Conservation (phyloP, 139 green algal genomes). For the Astrephomene gubernaculifera region DNA sequence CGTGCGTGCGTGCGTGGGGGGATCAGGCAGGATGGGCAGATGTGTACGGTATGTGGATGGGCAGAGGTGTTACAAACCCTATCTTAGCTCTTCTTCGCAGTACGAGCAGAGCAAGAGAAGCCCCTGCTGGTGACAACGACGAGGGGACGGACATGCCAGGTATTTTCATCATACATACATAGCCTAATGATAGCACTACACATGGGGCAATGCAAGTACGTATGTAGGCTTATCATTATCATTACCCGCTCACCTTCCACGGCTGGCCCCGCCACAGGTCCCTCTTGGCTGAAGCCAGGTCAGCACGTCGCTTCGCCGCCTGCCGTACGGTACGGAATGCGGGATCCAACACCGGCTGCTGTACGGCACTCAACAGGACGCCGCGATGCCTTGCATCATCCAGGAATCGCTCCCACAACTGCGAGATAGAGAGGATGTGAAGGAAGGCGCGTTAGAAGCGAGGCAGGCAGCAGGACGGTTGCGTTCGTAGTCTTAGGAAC, state of each 20-base stretch:
- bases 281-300: neutral
- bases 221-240: neutral
- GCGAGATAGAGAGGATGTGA: neutral
- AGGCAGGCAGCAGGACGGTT: neutral
- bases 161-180: neutral
- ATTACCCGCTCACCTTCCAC: neutral
- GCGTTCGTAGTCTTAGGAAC: too few relatives aligned
- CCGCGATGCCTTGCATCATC: neutral
- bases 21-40: neutral
- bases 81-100: too few relatives aligned
- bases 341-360: conserved; percentile 48
- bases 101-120: neutral
- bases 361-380: neutral
- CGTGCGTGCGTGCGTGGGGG: too few relatives aligned
- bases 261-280: neutral
- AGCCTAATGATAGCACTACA: neutral
- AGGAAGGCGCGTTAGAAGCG: neutral
- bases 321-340: too few relatives aligned
- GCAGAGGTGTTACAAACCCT: neutral
- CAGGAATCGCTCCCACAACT: neutral
- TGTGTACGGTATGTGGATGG: neutral
- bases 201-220: too few relatives aligned
- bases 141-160: neutral
- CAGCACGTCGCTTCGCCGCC: too few relatives aligned
- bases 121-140: neutral